Evolutionary conservation across 805 yeast genomes (phyloP).

Genomic region (Suhomyces emberorum): DNA sequence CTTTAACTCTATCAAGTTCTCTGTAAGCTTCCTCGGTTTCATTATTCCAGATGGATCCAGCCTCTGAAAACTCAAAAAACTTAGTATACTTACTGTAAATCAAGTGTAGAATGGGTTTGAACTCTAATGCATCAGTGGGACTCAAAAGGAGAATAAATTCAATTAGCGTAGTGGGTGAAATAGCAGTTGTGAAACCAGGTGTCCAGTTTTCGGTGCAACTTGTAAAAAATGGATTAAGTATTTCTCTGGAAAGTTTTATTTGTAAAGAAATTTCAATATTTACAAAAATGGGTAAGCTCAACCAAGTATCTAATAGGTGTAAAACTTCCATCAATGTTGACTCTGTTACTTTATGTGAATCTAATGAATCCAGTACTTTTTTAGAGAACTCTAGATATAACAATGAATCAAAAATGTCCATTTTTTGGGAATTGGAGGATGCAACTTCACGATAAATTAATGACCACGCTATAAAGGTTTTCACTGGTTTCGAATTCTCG

Average conservation of each 20-base stretch:
- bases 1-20: constrained; percentile 6
- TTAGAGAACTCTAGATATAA: constrained; percentile 9
- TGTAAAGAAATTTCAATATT: constrained; percentile 11
- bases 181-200: constrained; percentile 8
- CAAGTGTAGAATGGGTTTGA: constrained; percentile 4
- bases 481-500: constrained; percentile 4
- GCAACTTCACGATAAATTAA: constrained; percentile 10
- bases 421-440: neutral
- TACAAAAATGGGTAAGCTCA: constrained; percentile 13
- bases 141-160: constrained; percentile 19
- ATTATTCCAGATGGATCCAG: neutral
- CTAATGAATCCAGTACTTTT: neutral
- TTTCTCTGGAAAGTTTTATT: constrained; percentile 14
- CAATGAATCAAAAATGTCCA: constrained; percentile 19
- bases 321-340: constrained; percentile 8
- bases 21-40: neutral
- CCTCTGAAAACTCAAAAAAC: constrained; percentile 6
- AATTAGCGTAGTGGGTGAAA: constrained; percentile 14
- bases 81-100: constrained; percentile 10
- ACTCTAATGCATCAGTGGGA: constrained; percentile 6
- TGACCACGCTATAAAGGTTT: constrained; percentile 15
- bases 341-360: constrained; percentile 1
- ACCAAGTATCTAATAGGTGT: constrained; percentile 15
- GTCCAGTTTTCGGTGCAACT: constrained; percentile 14
- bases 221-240: constrained; percentile 17